Conservation (phyloP, 1,284 basidiomycete genomes). For the Ganoderma meredithae region DNA sequence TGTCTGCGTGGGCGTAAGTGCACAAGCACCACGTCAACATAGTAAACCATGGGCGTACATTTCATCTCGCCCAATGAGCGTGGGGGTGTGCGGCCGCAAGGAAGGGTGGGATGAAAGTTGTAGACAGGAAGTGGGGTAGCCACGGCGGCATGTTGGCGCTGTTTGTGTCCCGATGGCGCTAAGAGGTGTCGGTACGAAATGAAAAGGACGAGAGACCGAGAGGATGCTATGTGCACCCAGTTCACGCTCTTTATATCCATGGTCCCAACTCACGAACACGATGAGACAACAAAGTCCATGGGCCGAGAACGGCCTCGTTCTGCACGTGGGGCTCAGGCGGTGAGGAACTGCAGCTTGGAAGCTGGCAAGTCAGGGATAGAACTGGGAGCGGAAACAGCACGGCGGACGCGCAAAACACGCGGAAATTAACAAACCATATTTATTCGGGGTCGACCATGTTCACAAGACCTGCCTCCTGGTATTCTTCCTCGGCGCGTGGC, state of each 20-base stretch:
- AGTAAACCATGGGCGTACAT: background rate
- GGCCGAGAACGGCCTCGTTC: background rate
- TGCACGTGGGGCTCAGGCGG: background rate
- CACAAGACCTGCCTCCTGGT: conserved; percentile 21
- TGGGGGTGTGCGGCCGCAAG: conserved; percentile 37
- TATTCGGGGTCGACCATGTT: background rate
- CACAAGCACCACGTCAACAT: background rate
- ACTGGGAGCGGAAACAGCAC: background rate
- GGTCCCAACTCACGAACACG: background rate
- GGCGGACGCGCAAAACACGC: background rate
- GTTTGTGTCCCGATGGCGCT: background rate
- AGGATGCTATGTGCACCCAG: background rate
- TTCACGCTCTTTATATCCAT: background rate
- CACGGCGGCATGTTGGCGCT: conserved; percentile 6
- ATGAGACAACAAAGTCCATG: background rate
- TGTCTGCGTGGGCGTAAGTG: background rate
- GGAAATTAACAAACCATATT: conserved; percentile 18
- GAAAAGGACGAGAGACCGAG: background rate
- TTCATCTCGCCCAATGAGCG: background rate
- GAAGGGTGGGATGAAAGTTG: conserved; percentile 29
- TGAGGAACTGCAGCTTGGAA: background rate
- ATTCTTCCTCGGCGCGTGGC: conserved; percentile 12
- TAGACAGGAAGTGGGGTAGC: conserved; percentile 12
- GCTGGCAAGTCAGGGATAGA: background rate
- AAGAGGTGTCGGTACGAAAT: background rate